Base-by-base conservation (phyloP, 306 rosid genomes). In the Delonix regia region DNA sequence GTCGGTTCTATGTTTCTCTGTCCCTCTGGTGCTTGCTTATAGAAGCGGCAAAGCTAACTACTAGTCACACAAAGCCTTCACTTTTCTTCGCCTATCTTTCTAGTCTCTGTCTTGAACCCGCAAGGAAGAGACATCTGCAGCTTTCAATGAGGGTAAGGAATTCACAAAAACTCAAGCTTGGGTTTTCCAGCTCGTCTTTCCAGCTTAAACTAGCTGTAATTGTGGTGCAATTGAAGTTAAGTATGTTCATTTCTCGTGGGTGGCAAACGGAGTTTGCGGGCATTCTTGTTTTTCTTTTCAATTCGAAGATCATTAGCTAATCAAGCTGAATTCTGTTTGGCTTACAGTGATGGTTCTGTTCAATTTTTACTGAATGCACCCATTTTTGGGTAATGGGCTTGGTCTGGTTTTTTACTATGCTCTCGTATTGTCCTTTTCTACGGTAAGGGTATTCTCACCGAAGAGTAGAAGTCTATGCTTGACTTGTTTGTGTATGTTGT, bases 11-110 rank as follows among this genome's bases (percentile, higher is more conserved):
- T 60, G 66, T 65, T 76, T 81, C 69, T 53, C 57, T 65, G 55
- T 80, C 84, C 83, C 84, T 81, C 85, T 61, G 74, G 82, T 76
- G 78, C 70, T 88, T 86, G 97, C 95, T 91, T 91, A 52, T 68
- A 57, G 75, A 85, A 87, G 88, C 94, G 91, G 92, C 92, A 89
- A 91, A 85, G 91, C 84, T 76, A 76, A 86, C 90, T 74, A 48
- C 66, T 30, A 60, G 77, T 80, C 86, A 49, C 76, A 75, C 84
- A 76, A 83, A 83, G 72, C 52, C 83, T 71, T 15, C 22, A 56
- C 67, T 82, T 82, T 73, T 77, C 76, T 56, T 71, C 67, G 8
- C 76, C 7, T 62, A 61, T 24, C 64, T 81, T 55, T 80, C 48
- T 79, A 7, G 39, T 55, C 83, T 88, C 91, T 82, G 71, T 80